These are phyloP conservation scores for Carpinus fangiana DNA, from an alignment of 306 rosid species.

Conservation along the genomic window DNA sequence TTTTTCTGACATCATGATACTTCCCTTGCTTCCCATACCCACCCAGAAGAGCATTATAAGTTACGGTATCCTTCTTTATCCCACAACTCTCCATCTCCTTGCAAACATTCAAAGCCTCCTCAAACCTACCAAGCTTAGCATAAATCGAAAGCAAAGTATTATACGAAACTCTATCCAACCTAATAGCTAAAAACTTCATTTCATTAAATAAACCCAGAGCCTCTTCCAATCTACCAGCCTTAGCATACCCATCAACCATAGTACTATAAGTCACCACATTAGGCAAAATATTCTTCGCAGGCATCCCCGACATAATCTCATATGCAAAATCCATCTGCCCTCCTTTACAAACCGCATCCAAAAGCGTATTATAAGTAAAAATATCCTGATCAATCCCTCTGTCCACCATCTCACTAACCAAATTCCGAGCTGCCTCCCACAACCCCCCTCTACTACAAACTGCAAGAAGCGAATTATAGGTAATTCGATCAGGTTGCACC, in stretches of 20 bases:
- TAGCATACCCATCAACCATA: constrained; percentile 88
- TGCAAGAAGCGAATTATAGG: constrained; percentile 80
- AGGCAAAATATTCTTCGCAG: constrained; percentile 56
- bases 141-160: constrained; percentile 76
- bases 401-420: constrained; percentile 68
- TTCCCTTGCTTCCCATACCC: constrained; percentile 86
- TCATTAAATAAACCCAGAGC: constrained; percentile 64
- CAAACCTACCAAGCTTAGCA: constrained; percentile 82
- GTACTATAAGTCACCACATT: constrained; percentile 89
- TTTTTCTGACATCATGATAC: constrained; percentile 55
- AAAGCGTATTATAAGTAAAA: constrained; percentile 76
- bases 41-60: constrained; percentile 79
- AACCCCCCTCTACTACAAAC: constrained; percentile 74
- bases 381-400: constrained; percentile 70
- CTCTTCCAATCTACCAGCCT: constrained; percentile 73
- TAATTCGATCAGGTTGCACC: constrained; percentile 70
- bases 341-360: constrained; percentile 86
- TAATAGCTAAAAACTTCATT: constrained; percentile 61
- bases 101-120: constrained; percentile 58
- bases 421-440: constrained; percentile 73
- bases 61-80: constrained; percentile 64
- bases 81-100: constrained; percentile 84
- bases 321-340: constrained; percentile 81
- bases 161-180: constrained; percentile 77
- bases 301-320: constrained; percentile 69